Evolutionary conservation across 148 eudicot species (phyloP), one percentile per base, ranked within the genome.

Genomic region (Rhododendron williamsianum): DNA sequence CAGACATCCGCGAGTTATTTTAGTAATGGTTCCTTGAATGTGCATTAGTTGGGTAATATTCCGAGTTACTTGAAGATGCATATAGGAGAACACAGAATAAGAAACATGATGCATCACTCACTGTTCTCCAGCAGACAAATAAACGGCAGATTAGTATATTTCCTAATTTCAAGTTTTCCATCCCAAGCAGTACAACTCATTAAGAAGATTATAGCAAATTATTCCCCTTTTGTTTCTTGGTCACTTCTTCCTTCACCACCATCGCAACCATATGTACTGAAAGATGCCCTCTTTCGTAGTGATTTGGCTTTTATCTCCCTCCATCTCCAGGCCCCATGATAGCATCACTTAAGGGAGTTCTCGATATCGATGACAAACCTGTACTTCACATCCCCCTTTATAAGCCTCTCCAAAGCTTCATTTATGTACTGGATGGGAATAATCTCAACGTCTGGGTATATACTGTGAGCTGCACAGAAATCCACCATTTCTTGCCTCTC

Each of bases 401-500:
- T 78, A 13, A 85, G 36, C 48, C 79, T 33, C 69, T 85, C 83
- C 35, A 85, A 35, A 78, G 87, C 87, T 85, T 85, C 83, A 51
- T 85, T 85, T 52, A 71, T 67, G 9, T 85, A 85, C 46, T 85
- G 78, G 27, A 85, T 80, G 8, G 87, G 84, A 43, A 85, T 80
- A 9, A 80, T 36, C 49, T 85, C 87, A 23, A 85, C 81, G 8
- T 85, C 54, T 49, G 87, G 84, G 27, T 85, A 85, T 30, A 85
- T 72, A 35, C 71, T 71, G 16, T 81, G n/a, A 51, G 79, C 79
- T 19, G 87, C 84, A n/a, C 87, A 86, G 48, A 81, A 81, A 49
- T 86, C 87, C 80, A 81, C 35, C 84, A 86, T 86, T 58, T 86
- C 87, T 80, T 85, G 78, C 36, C 36, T 69, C 78, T 85, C 87